phyloP scores from a whole-genome alignment of 202 grass and related monocot species.

The Alloteropsis angusta region DNA sequence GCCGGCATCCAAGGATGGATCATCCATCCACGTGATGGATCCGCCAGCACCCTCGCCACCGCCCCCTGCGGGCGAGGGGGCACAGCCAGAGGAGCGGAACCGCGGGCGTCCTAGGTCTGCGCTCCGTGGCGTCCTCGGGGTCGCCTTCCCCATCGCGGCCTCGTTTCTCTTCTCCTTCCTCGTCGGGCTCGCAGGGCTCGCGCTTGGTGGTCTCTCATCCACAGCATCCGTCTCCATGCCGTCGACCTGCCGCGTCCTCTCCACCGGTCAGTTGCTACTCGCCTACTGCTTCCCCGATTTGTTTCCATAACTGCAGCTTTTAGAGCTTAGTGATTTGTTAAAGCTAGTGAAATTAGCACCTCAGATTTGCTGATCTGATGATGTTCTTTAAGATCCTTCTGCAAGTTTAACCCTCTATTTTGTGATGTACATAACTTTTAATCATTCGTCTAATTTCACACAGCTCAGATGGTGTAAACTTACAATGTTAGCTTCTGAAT shows the following conservation, averaged over 20 bases:
- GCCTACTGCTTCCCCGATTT: not conserved
- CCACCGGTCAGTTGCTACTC: constrained; percentile 46
- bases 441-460: not conserved
- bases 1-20: constrained; percentile 29
- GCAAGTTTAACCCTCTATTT: not conserved
- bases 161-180: constrained; percentile 82
- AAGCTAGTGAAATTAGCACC: not conserved
- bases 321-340: not conserved
- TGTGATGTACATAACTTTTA: not conserved
- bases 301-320: not conserved
- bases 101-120: constrained; percentile 1
- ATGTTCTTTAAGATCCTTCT: not conserved
- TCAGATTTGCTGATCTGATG: not conserved
- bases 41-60: not conserved
- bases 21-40: constrained; percentile 38
- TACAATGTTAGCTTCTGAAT: not conserved
- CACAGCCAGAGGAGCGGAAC: not conserved
- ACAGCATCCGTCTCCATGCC: constrained; percentile 56
- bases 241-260: constrained; percentile 81
- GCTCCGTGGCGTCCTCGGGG: constrained; percentile 40
- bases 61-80: not conserved
- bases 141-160: constrained; percentile 45
- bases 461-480: not conserved
- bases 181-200: constrained; percentile 53
- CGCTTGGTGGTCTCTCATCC: constrained; percentile 58